A percentile compares a stretch with the other conserved stretches of the same genome.
phyloP scores from a whole-genome alignment of 345 rosid genomes.

The Bretschneidera sinensis region DNA sequence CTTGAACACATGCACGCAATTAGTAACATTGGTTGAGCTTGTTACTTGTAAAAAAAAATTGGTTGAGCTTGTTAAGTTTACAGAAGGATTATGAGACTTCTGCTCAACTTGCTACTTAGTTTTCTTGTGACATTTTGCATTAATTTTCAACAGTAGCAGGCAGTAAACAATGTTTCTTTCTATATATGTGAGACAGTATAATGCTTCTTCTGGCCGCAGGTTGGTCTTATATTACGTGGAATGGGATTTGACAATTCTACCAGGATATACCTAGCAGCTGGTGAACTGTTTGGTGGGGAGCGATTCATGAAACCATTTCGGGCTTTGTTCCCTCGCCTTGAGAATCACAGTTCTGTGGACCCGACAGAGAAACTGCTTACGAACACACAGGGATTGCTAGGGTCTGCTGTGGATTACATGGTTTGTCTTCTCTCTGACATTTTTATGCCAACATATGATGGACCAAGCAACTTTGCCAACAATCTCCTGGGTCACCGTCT shows the following conservation, averaged over 20 bases:
- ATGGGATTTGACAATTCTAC: constrained; percentile 92
- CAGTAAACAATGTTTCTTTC: too few species aligned
- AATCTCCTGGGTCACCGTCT: constrained; percentile 97
- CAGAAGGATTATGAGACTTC: too few species aligned
- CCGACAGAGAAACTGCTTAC: constrained; percentile 62
- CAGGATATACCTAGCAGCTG: constrained; percentile 89
- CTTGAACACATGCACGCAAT: neutral
- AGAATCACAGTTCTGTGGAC: constrained; percentile 89
- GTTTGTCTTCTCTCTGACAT: constrained; percentile 95
- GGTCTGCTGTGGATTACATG: constrained; percentile 99
- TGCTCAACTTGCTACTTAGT: neutral
- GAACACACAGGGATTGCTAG: constrained; percentile 66
- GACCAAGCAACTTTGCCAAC: constrained; percentile 99
- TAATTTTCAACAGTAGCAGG: neutral
- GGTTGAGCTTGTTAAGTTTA: too few species aligned
- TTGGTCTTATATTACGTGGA: constrained; percentile 82
- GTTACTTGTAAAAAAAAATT: neutral
- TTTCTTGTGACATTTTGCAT: neutral
- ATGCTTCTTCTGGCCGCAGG: constrained; percentile 46
- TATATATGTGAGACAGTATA: constrained; percentile 6
- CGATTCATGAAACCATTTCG: constrained; percentile 83
- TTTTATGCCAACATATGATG: constrained; percentile 97
- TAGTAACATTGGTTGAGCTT: neutral
- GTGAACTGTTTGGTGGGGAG: constrained; percentile 94
- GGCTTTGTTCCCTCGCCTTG: constrained; percentile 74